phyloP scores from a whole-genome alignment of 768 basidiomycete genomes.

The Lenzites betulinus region DNA sequence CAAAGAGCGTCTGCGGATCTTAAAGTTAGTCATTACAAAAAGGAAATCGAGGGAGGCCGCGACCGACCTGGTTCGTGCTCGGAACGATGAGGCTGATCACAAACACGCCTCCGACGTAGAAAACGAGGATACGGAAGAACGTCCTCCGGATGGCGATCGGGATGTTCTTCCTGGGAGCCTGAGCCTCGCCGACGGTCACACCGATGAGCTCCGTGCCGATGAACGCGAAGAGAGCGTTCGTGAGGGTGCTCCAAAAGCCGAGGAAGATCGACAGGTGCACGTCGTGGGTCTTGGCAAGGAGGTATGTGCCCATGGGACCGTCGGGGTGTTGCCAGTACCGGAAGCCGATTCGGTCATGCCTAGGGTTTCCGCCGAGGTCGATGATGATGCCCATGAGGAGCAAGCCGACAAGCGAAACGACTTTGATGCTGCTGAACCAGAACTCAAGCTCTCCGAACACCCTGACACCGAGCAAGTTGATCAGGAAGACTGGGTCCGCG shows the following conservation, averaged over 20 bases:
- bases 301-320: slow-evolving; percentile 60
- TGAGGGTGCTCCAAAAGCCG: slow-evolving; percentile 72
- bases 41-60: not conserved
- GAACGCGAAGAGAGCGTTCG: slow-evolving; percentile 73
- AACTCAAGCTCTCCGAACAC: slow-evolving; percentile 77
- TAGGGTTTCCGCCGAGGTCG: slow-evolving; percentile 56
- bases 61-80: slow-evolving; percentile 49
- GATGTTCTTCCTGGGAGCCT: slow-evolving; percentile 75
- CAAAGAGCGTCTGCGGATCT: slow-evolving; percentile 35
- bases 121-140: slow-evolving; percentile 57
- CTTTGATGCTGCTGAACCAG: slow-evolving; percentile 72
- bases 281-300: slow-evolving; percentile 50
- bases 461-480: slow-evolving; percentile 64
- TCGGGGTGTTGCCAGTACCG: slow-evolving; percentile 48
- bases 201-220: slow-evolving; percentile 80
- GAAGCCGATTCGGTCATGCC: slow-evolving; percentile 39
- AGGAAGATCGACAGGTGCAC: slow-evolving; percentile 56
- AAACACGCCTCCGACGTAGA: slow-evolving; percentile 74
- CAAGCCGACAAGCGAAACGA: slow-evolving; percentile 51
- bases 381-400: slow-evolving; percentile 59
- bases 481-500: slow-evolving; percentile 42
- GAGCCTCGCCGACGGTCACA: slow-evolving; percentile 57
- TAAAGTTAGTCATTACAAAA: not conserved
- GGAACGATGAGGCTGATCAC: slow-evolving; percentile 74
- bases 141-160: slow-evolving; percentile 69